These are phyloP conservation scores for Cordyceps cicadae DNA, from an alignment of 2,329 filamentous ascomycete genomes.

Conservation along the genomic window DNA sequence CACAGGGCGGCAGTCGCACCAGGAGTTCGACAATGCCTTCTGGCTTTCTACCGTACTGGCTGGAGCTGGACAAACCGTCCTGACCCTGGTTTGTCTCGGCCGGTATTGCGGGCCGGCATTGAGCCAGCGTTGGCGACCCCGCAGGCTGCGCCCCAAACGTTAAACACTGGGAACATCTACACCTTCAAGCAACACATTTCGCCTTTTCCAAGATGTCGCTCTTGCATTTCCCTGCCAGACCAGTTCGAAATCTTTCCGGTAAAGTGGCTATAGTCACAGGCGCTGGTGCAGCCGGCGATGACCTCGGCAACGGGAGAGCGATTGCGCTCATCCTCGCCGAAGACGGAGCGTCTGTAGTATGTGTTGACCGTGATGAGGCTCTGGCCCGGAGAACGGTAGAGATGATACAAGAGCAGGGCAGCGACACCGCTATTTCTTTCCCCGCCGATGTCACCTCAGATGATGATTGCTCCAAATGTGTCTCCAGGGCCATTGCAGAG, in stretches of 20 bases:
- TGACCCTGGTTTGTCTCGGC: too few species aligned
- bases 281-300: slow-evolving; percentile 30
- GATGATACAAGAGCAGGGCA: slow-evolving; percentile 36
- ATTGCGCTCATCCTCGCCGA: slow-evolving; percentile 51
- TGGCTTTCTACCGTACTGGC: too few species aligned
- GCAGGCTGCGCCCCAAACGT: too few species aligned
- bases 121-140: too few species aligned
- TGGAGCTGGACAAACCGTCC: too few species aligned
- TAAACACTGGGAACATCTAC: too few species aligned
- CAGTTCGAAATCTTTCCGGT: slow-evolving; percentile 19
- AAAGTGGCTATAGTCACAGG: slow-evolving; percentile 50
- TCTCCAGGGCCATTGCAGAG: slow-evolving; percentile 31
- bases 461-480: slow-evolving; percentile 38
- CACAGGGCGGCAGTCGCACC: neutral
- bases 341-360: slow-evolving; percentile 51
- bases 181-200: too few species aligned
- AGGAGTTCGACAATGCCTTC: too few species aligned
- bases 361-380: slow-evolving; percentile 42
- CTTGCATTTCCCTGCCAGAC: slow-evolving; percentile 15
- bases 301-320: slow-evolving; percentile 52
- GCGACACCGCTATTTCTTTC: slow-evolving; percentile 33
- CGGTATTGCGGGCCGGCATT: too few species aligned
- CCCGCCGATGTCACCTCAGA: slow-evolving; percentile 47
- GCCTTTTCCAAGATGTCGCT: neutral
- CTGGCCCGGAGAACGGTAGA: slow-evolving; percentile 45